Base-by-base conservation (phyloP, 306 rosid genomes). In the Casuarina glauca region DNA sequence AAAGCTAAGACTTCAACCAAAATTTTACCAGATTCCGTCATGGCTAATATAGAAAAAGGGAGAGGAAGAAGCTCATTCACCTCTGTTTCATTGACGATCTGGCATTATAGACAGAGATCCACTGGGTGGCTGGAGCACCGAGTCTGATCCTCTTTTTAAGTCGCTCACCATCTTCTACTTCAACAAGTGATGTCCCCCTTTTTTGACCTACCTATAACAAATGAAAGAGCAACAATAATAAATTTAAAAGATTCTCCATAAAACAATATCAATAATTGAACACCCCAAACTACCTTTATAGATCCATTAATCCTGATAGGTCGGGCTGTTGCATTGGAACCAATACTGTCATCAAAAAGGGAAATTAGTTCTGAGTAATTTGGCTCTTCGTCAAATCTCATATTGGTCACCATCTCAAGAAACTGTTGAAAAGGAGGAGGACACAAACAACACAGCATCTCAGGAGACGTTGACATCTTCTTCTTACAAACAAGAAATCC, bases 401-500 rank as follows among this genome's bases (percentile, higher is more conserved):
- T 91, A 80, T 82, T 88, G 73, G 93, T 87, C 79, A 93, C 93
- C 70, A 93, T 92, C 78, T 93, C 98, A 60, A 93, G 90, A 85
- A 93, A 93, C 74, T 82, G 96, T 85, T 82, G 90, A 82, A 93
- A 93, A 52, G 98, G 97, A 12, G 96, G 79, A 16, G 98, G 98
- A 80, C 93, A 90, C 78, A 87, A 90, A 86, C 96, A 93, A 87
- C 96, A 91, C 92, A 93, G 90, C 86, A 87, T 69, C 87, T 93
- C 98, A 3, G 98, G 90, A 38, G 98, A 86, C 74, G 95, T 93
- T 78, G 90, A 80, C 98, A 91, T 93, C 83, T 93, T 93, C 83
- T 93, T 93, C 92, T 93, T 93, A 86, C 97, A 89, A 12, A 93
- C 98, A 72, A 91, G 95, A 90, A 93, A 93, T 80, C 98, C 91